Evolutionary conservation across 2,329 filamentous ascomycete species (phyloP), one percentile per base, ranked within the genome.

Genomic region (Macrophomina tecta): DNA sequence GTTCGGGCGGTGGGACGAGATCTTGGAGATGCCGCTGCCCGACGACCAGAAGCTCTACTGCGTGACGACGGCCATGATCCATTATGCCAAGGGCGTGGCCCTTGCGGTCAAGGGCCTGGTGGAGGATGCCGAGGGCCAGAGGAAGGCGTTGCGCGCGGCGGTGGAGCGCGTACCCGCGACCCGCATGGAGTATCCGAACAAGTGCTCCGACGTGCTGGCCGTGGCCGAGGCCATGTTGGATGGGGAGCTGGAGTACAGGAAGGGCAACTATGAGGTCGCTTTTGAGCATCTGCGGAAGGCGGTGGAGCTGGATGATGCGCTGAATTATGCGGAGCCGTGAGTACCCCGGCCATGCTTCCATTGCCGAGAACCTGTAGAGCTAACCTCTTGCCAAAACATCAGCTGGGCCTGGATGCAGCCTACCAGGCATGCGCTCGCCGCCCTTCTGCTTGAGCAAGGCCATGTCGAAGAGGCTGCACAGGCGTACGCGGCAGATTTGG

Each of bases 331-430:
- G 58, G 91, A 93, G 74, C 91, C 91, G 0, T 45, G n/a, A 55
- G 52, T 38, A n/a, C 4, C 7, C 48, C 23, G 23, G 14, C 8
- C 23, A 32, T 7, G 5, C 46, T 3, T 32, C 48, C 23, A 11
- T 51, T 30, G 12, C 1, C 23, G 12, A 51, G 30, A 14, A 16
- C 3, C 5, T 12, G 2, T 23, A 23, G 52, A 4, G 6, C 52
- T 38, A 40, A 36, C 18, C 6, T 5, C 12, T 18, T 16, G 3
- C 11, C 9, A 5, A 28, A 11, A 51, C 32, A 36, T 11, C 16
- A 55, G 52, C 6, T 92, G 90, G 90, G 89, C 89, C 0, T 93
- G 90, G 90, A 92, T 93, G 90, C 89, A 91, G 73, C 90, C 90
- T 0, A 86, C 87, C 0, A 82, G 90, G 3, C 90, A 93, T 75